Evolutionary conservation across 306 rosid genomes (phyloP).

Genomic region (Dalbergia cochinchinensis): DNA sequence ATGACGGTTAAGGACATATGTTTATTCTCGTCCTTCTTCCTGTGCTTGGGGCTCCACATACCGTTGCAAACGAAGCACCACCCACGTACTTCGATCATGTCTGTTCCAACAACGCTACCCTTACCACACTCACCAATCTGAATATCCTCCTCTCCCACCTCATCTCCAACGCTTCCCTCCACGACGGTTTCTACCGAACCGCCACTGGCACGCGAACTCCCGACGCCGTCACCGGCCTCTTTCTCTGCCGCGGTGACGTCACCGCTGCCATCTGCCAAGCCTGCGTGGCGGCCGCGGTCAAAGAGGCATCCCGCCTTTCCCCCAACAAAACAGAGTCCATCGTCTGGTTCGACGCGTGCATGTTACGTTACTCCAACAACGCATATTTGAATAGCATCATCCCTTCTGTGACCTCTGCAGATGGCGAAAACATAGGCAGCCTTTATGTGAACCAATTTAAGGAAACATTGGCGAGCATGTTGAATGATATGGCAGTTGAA

Average conservation of each 20-base stretch:
- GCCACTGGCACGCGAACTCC: neutral
- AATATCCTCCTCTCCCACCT: constrained; percentile 55
- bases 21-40: neutral
- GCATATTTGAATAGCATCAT: constrained; percentile 41
- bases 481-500: constrained; percentile 1
- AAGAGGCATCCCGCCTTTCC: constrained; percentile 23
- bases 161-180: constrained; percentile 54
- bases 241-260: constrained; percentile 68
- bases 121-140: constrained; percentile 31
- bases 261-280: constrained; percentile 39
- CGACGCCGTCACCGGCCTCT: constrained; percentile 51
- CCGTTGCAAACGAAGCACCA: constrained; percentile 14
- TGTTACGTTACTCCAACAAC: constrained; percentile 54
- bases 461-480: neutral
- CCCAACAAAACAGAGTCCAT: constrained; percentile 52
- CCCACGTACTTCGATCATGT: neutral
- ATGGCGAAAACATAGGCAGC: too few species aligned
- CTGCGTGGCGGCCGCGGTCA: constrained; percentile 55
- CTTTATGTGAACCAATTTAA: neutral
- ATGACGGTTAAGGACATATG: too few species aligned
- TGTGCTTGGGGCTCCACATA: neutral
- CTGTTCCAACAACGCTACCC: constrained; percentile 17
- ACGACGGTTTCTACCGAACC: constrained; percentile 49
- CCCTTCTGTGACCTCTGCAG: constrained; percentile 7
- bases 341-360: constrained; percentile 58